Conservation (phyloP, 2,329 filamentous ascomycete species). For the Macrophomina tecta region DNA sequence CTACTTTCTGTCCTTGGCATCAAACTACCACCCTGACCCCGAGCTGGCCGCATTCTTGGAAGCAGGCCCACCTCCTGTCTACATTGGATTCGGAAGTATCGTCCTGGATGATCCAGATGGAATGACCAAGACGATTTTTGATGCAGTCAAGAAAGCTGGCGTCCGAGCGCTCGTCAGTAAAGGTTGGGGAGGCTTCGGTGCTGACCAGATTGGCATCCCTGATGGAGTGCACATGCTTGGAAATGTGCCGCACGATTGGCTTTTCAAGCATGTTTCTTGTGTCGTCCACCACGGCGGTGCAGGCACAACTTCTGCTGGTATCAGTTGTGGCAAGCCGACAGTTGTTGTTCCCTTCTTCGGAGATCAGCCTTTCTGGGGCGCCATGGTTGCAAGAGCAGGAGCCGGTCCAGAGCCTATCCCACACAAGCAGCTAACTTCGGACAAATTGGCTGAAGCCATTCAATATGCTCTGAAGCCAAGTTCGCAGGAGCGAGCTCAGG, state of each 20-base stretch:
- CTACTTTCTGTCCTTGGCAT: constrained; percentile 48
- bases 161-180: constrained; percentile 83
- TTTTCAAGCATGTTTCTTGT: constrained; percentile 79
- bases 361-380: constrained; percentile 50
- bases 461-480: constrained; percentile 46
- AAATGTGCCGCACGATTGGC: constrained; percentile 87
- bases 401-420: constrained; percentile 48
- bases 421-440: constrained; percentile 47
- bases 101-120: constrained; percentile 50
- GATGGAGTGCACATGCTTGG: constrained; percentile 82
- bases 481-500: constrained; percentile 43
- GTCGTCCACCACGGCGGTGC: constrained; percentile 90
- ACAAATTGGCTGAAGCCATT: constrained; percentile 46
- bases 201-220: constrained; percentile 67
- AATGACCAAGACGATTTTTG: constrained; percentile 50
- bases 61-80: constrained; percentile 48
- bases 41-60: constrained; percentile 47
- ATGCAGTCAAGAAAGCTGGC: constrained; percentile 60
- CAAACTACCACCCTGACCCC: constrained; percentile 47
- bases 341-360: constrained; percentile 80
- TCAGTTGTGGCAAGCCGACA: constrained; percentile 78
- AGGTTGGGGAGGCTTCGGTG: constrained; percentile 85
- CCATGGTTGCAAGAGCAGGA: constrained; percentile 49
- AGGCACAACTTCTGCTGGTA: constrained; percentile 86
- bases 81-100: constrained; percentile 51